Percentiles rank a stretch among this genome's conserved stretches.
phyloP scores from a whole-genome alignment of 2,329 filamentous ascomycete genomes.

The Nemania serpens region DNA sequence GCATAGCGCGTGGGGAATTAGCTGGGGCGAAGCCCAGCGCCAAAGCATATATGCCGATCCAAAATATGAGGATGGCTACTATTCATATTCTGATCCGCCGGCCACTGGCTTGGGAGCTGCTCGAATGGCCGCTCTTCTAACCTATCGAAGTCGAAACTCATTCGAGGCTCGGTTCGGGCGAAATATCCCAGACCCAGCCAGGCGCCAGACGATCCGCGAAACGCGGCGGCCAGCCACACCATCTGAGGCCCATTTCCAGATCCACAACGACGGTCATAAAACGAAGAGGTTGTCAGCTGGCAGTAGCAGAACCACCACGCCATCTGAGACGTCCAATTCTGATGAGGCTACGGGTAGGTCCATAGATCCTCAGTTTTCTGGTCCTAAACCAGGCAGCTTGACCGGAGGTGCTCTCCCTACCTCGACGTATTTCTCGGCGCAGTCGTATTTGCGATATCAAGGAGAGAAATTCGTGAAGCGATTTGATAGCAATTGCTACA shows the following conservation, averaged over 20 bases:
- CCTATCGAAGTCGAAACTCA: slow-evolving; percentile 94
- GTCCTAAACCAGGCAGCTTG: slow-evolving; percentile 58
- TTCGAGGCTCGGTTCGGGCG: slow-evolving; percentile 95
- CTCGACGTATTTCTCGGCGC: slow-evolving; percentile 94
- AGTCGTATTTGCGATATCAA: slow-evolving; percentile 96
- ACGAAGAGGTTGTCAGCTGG: slow-evolving; percentile 60
- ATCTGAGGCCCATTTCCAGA: slow-evolving; percentile 75
- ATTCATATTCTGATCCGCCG: slow-evolving; percentile 84
- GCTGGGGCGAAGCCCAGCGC: slow-evolving; percentile 86
- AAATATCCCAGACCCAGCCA: slow-evolving; percentile 85
- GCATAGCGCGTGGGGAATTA: slow-evolving; percentile 89
- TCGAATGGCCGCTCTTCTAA: slow-evolving; percentile 94
- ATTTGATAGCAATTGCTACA: slow-evolving; percentile 98
- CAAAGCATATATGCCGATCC: slow-evolving; percentile 97
- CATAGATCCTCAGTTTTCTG: slow-evolving; percentile 72
- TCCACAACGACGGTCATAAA: slow-evolving; percentile 82
- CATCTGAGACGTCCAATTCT: slow-evolving; percentile 28
- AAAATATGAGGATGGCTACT: slow-evolving; percentile 98
- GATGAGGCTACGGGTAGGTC: slow-evolving; percentile 33
- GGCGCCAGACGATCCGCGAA: slow-evolving; percentile 80
- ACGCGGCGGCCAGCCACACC: slow-evolving; percentile 63
- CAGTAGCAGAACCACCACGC: slow-evolving; percentile 45
- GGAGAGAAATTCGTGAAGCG: slow-evolving; percentile 95
- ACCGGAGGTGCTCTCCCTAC: slow-evolving; percentile 57
- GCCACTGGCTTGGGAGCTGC: slow-evolving; percentile 86